Conservation (phyloP, 257 asterid species). For the Solanum pennellii region DNA sequence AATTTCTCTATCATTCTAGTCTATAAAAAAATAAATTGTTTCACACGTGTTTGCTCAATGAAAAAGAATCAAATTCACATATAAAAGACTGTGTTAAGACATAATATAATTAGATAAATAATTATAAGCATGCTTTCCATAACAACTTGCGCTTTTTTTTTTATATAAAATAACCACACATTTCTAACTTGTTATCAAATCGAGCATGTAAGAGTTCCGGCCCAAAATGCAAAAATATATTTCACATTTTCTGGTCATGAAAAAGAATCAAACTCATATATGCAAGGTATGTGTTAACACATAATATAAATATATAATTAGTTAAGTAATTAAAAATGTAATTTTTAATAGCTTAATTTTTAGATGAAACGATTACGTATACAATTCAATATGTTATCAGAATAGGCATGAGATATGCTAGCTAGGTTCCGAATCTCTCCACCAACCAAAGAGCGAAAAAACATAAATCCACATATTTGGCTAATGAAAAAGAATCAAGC, state of each 20-base stretch:
- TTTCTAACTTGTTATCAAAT: neutral
- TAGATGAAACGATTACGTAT: neutral
- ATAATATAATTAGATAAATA: too few species aligned
- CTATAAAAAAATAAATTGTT: too few species aligned
- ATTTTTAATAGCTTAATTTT: neutral
- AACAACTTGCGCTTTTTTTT: too few species aligned
- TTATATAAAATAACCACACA: neutral
- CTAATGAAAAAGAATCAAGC: neutral
- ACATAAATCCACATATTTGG: neutral
- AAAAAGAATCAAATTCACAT: too few species aligned
- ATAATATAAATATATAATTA: neutral
- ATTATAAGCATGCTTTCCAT: neutral
- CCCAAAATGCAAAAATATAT: neutral
- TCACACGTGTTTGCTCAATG: too few species aligned
- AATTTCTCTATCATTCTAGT: too few species aligned
- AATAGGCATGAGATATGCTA: neutral
- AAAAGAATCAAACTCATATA: neutral
- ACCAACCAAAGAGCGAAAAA: neutral
- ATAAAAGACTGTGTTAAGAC: too few species aligned
- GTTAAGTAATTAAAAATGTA: neutral
- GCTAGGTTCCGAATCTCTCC: neutral
- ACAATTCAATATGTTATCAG: neutral
- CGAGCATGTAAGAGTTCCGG: neutral
- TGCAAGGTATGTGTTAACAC: neutral
- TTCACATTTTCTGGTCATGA: neutral